Evolutionary conservation across 2,329 filamentous ascomycete species (phyloP).

Genomic region (Ilyonectria sp.): DNA sequence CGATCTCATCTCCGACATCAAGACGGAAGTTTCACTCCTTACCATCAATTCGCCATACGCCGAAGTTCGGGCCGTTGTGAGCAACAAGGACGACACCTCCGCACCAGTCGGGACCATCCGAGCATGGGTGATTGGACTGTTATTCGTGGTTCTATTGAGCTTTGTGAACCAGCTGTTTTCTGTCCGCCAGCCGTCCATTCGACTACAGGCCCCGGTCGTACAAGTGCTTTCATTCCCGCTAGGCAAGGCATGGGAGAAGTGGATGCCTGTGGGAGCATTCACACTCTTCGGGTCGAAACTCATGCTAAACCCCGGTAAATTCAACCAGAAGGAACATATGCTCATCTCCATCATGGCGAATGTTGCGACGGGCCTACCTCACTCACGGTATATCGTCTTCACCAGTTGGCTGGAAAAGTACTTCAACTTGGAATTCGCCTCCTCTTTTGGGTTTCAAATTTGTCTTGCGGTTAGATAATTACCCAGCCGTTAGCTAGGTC

Average conservation of each 20-base stretch:
- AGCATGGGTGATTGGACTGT: conserved; percentile 64
- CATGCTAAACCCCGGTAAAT: conserved; percentile 67
- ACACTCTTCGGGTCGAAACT: conserved; percentile 58
- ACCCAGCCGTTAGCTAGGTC: no score
- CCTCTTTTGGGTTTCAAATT: conserved; percentile 54
- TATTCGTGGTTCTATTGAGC: conserved; percentile 62
- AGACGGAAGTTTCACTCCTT: conserved; percentile 66
- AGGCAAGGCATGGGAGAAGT: conserved; percentile 59
- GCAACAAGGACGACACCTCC: conserved; percentile 66
- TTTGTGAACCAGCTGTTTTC: conserved; percentile 70
- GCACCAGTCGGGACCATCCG: conserved; percentile 68
- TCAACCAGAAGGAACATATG: conserved; percentile 73
- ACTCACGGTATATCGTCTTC: conserved; percentile 41
- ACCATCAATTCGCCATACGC: conserved; percentile 70
- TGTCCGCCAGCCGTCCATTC: conserved; percentile 67
- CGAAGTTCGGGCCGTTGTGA: conserved; percentile 68
- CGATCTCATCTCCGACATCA: conserved; percentile 65
- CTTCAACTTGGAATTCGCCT: conserved; percentile 40
- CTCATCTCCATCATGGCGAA: conserved; percentile 68
- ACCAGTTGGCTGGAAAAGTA: conserved; percentile 45
- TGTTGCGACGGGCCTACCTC: conserved; percentile 39
- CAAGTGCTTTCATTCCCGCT: conserved; percentile 66
- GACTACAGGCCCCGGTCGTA: conserved; percentile 66
- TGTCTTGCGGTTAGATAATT: conserved; percentile 30
- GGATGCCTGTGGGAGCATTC: conserved; percentile 62